Conservation (phyloP, 2,329 filamentous ascomycete species). For the Chaetothyriales sp. region DNA sequence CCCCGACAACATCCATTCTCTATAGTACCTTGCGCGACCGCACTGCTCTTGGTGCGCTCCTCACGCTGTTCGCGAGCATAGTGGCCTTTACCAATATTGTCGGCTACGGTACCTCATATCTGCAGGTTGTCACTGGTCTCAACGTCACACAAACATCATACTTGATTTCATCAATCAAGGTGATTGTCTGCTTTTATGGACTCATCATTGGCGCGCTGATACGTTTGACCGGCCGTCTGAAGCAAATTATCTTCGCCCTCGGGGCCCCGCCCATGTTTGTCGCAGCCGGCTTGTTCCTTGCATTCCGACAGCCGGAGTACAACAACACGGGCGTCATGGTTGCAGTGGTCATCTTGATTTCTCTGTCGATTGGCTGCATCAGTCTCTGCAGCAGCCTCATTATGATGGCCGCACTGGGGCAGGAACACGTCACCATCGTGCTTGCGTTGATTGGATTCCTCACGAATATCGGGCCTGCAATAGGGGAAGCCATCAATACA, state of each 20-base stretch:
- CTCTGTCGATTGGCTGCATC: conserved; percentile 37
- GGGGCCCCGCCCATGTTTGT: conserved; percentile 38
- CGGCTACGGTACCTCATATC: conserved; percentile 38
- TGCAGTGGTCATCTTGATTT: conserved; percentile 41
- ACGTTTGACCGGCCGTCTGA: conserved; percentile 36
- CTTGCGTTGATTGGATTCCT: conserved; percentile 24
- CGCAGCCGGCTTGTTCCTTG: conserved; percentile 39
- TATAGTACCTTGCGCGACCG: conserved; percentile 35
- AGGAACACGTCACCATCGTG: conserved; percentile 36
- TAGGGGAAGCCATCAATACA: conserved; percentile 21
- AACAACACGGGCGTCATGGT: conserved; percentile 37
- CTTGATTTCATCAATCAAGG: conserved; percentile 35
- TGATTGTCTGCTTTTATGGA: conserved; percentile 36
- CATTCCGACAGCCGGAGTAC: conserved; percentile 35
- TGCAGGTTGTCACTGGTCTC: conserved; percentile 39
- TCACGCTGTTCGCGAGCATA: conserved; percentile 35
- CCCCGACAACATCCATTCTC: conserved; percentile 40
- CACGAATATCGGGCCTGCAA: conserved; percentile 22
- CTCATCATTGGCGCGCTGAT: conserved; percentile 36
- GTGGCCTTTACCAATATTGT: conserved; percentile 38
- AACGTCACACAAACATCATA: conserved; percentile 30
- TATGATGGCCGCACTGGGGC: conserved; percentile 39
- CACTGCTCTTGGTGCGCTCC: conserved; percentile 37
- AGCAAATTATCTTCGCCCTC: conserved; percentile 35
- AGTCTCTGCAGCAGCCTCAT: conserved; percentile 42